Conservation (phyloP, 2,329 filamentous ascomycete species). For the Elsinoe necatrix region DNA sequence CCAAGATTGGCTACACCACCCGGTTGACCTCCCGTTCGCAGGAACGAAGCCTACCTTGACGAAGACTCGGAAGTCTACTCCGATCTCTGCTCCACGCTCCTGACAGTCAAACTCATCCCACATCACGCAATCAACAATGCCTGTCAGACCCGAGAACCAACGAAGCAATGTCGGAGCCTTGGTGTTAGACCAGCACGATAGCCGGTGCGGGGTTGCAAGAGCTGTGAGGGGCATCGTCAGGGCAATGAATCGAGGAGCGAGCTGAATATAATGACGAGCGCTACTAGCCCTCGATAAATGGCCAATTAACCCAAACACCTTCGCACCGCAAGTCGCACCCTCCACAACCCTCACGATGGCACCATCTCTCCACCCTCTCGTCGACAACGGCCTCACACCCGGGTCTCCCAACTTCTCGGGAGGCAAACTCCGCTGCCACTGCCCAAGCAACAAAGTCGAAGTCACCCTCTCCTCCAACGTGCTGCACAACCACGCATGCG, state of each 20-base stretch:
- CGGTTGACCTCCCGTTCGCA: not conserved
- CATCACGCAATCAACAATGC: not conserved
- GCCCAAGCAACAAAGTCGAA: slow-evolving; percentile 47
- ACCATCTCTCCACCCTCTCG: slow-evolving; percentile 50
- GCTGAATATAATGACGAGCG: not conserved
- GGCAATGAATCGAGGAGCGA: slow-evolving; percentile 3
- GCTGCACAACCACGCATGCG: slow-evolving; percentile 61
- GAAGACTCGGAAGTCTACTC: not conserved
- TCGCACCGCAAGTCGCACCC: not conserved
- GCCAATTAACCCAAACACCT: too few species aligned
- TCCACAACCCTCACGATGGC: slow-evolving; percentile 17
- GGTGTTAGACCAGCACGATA: not conserved
- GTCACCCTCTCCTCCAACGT: slow-evolving; percentile 52
- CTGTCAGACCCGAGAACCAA: not conserved
- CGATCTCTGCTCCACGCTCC: not conserved
- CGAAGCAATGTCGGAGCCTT: not conserved
- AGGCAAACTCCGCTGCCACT: slow-evolving; percentile 56
- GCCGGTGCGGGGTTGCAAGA: slow-evolving; percentile 11
- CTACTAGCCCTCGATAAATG: too few species aligned
- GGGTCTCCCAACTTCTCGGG: slow-evolving; percentile 49
- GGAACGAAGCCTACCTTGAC: not conserved
- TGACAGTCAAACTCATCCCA: not conserved
- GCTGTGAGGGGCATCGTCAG: slow-evolving; percentile 7
- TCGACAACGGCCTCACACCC: slow-evolving; percentile 54
- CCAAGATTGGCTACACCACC: not conserved